phyloP scores from a whole-genome alignment of 108 stramenopile genomes.

The Aureococcus anophagefferens region DNA sequence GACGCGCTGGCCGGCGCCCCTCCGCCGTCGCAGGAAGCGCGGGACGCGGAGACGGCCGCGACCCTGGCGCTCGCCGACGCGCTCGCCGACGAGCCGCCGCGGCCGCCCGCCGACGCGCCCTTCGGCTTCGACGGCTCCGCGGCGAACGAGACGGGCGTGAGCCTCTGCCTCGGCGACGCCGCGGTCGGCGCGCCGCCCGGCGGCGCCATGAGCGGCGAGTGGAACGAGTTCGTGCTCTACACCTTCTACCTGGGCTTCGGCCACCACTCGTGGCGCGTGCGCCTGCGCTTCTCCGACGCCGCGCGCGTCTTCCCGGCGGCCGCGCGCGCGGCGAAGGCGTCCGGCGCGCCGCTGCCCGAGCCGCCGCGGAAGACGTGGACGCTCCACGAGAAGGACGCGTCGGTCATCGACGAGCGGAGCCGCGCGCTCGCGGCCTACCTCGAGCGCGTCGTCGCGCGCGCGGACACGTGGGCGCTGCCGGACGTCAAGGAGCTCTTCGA shows the following conservation, averaged over 20 bases:
- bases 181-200: too few relatives aligned
- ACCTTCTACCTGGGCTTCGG: neutral
- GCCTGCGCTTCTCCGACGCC: neutral
- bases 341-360: neutral
- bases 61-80: too few relatives aligned
- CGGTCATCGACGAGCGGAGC: neutral
- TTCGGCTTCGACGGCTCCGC: too few relatives aligned
- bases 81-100: too few relatives aligned
- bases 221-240: neutral
- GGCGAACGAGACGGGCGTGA: neutral
- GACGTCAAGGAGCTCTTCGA: neutral
- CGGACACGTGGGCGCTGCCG: neutral
- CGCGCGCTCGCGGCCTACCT: neutral
- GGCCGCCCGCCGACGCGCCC: too few relatives aligned
- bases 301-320: neutral
- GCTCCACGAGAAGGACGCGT: neutral
- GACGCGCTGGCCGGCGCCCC: too few relatives aligned
- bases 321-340: neutral
- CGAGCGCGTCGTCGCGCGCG: neutral
- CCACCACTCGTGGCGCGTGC: neutral
- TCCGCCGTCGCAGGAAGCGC: too few relatives aligned
- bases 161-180: neutral
- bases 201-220: too few relatives aligned
- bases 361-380: neutral
- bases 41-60: too few relatives aligned